A percentile compares a stretch with the other conserved stretches of the same genome.
phyloP scores from a whole-genome alignment of 129 eudicot species.

The Arctium lappa region DNA sequence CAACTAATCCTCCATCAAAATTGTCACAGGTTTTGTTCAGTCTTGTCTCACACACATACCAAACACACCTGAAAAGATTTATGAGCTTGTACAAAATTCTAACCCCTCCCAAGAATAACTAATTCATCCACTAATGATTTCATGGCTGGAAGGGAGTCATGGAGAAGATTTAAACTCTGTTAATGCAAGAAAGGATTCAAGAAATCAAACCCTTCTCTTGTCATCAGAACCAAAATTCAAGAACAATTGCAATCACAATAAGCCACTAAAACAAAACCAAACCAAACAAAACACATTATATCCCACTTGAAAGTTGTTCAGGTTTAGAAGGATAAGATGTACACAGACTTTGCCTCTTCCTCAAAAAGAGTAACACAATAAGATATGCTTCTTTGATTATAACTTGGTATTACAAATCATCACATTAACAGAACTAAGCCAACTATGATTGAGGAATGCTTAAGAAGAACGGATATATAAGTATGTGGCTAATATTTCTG shows the following conservation, averaged over 20 bases:
- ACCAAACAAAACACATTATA: not conserved
- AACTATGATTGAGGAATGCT: not conserved
- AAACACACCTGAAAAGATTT: not conserved
- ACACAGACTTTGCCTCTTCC: too few species aligned
- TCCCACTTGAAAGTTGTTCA: not conserved
- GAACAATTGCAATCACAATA: not conserved
- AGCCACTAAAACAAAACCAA: not conserved
- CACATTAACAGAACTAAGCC: not conserved
- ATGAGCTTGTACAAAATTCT: not conserved
- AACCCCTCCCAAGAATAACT: not conserved
- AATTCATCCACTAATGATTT: not conserved
- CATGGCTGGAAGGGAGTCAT: not conserved
- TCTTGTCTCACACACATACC: not conserved
- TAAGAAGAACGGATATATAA: not conserved
- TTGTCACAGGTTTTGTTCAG: not conserved
- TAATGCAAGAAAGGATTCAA: not conserved
- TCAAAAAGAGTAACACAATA: not conserved
- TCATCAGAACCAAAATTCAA: not conserved
- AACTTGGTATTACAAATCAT: slow-evolving; percentile 9
- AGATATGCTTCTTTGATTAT: not conserved
- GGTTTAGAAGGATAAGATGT: too few species aligned
- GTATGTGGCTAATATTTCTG: not conserved
- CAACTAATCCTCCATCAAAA: too few species aligned
- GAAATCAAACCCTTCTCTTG: not conserved
- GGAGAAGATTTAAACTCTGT: not conserved